These are phyloP conservation scores for Nemania abortiva DNA, from an alignment of 2,329 filamentous ascomycete genomes.

Conservation along the genomic window DNA sequence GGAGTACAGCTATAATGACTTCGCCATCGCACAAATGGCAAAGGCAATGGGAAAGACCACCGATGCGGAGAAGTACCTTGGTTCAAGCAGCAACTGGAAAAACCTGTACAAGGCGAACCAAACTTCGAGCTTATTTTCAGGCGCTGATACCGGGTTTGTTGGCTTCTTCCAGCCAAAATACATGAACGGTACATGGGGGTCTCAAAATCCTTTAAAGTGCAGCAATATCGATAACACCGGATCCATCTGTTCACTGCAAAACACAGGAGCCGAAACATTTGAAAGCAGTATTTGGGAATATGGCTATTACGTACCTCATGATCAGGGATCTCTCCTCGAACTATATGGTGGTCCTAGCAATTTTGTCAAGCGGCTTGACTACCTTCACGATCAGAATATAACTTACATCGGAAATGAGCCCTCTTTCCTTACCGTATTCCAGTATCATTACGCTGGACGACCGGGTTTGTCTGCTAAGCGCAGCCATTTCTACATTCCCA, in stretches of 20 bases:
- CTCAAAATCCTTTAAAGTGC: conserved; percentile 76
- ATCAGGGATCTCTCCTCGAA: conserved; percentile 65
- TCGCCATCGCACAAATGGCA: conserved; percentile 74
- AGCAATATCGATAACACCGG: conserved; percentile 60
- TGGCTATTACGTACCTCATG: conserved; percentile 71
- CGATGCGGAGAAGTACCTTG: conserved; percentile 71
- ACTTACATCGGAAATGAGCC: conserved; percentile 75
- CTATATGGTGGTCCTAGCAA: conserved; percentile 69
- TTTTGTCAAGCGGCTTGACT: conserved; percentile 72
- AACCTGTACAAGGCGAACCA: conserved; percentile 74
- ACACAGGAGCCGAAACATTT: conserved; percentile 75
- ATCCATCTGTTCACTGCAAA: conserved; percentile 69
- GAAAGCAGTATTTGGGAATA: conserved; percentile 81
- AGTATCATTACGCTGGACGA: conserved; percentile 77
- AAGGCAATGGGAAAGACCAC: conserved; percentile 64
- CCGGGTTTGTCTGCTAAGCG: conserved; percentile 67
- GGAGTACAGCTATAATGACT: conserved; percentile 85
- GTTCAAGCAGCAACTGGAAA: conserved; percentile 73
- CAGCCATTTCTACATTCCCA: conserved; percentile 74
- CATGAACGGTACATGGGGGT: conserved; percentile 75
- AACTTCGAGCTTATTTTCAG: conserved; percentile 64
- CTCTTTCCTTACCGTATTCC: conserved; percentile 62
- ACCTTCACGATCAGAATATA: conserved; percentile 72
- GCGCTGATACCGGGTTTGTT: conserved; percentile 71
- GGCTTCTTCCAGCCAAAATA: conserved; percentile 79